These are phyloP conservation scores for Sporothrix sp. DNA, from an alignment of 2,329 filamentous ascomycete species.

Conservation along the genomic window DNA sequence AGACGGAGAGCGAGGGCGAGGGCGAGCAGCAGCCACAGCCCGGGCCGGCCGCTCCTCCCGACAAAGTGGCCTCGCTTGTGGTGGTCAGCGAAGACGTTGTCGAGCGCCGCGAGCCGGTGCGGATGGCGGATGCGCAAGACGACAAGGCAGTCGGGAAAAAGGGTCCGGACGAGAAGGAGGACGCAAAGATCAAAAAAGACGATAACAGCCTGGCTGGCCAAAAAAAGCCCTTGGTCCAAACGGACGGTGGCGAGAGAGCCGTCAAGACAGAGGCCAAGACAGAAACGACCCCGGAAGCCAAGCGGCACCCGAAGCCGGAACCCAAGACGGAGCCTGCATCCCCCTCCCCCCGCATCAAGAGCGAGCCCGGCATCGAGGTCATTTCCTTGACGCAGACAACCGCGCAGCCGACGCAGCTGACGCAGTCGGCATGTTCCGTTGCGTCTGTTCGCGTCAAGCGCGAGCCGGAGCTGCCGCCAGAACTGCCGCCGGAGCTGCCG, in stretches of 20 bases:
- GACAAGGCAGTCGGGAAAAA: not conserved
- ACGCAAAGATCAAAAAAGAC: not conserved
- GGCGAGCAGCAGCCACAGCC: too few species aligned
- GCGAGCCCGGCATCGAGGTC: not conserved
- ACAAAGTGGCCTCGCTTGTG: constrained; percentile 6
- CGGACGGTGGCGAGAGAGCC: not conserved
- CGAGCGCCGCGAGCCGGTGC: constrained; percentile 4
- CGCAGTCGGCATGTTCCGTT: not conserved
- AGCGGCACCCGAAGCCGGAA: too few species aligned
- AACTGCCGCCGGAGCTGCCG: not conserved
- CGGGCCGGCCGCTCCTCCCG: too few species aligned
- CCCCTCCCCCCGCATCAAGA: not conserved
- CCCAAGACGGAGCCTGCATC: not conserved
- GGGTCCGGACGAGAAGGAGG: not conserved
- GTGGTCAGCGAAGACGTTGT: constrained; percentile 3
- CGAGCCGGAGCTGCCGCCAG: too few species aligned
- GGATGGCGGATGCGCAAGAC: not conserved
- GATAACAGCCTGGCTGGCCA: not conserved
- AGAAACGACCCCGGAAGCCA: too few species aligned
- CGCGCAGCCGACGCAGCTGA: not conserved
- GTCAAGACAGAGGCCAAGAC: not conserved
- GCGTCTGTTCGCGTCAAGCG: constrained; percentile 1
- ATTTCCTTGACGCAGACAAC: not conserved
- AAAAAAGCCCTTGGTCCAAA: not conserved
- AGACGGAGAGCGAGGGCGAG: constrained; percentile 11